Evolutionary conservation across 768 basidiomycete species (phyloP), one percentile per base, ranked within the genome.

Genomic region (Lyophyllum atratum): DNA sequence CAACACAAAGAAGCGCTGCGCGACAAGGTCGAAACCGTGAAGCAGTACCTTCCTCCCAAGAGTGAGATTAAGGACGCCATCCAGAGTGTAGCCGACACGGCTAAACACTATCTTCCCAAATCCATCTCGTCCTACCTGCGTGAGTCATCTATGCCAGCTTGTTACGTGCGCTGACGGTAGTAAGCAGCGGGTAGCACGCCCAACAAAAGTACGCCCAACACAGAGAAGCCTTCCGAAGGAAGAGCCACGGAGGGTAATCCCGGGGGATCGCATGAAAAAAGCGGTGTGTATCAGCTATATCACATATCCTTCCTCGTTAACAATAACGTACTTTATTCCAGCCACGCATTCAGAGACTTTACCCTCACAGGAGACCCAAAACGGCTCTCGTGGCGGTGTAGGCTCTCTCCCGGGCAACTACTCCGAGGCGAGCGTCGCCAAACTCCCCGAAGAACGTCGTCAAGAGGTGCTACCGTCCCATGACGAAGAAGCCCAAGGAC

Each of bases 141-240:
- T 19, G 49, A 55, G 2, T 8, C 17, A 12, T 1, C 25, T 4
- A 4, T 34, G 7, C 0, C 8, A 28, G 1, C 21, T 15, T n/a
- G 45, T 17, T 25, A 22, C 26, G 7, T 15, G n/a, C 0, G 1
- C 49, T 43, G 17, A 47, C 29, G 12, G 9, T 26, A 25, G 21
- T 17, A 12, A 31, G 9, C 39, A 54, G 47, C 57, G 17, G 52
- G 22, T 9, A 48, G 22, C 19, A 7, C 31, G 0, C n/a, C 17
- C 2, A 31, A 39, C 11, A 34, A 46, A 11, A 25, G 9, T 34
- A 14, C 31, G 24, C 19, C 72, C 3, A 74, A 72, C 2, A 78
- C 84, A 4, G 76, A 80, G 8, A 72, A 73, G 45, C 66, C 83
- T 2, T 82, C 82, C 1, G 79, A 82, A 8, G 81, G 83, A 48